Percentiles rank a stretch among this genome's conserved stretches.
phyloP scores from a whole-genome alignment of 805 yeast genomes.

The Saccharomycopsis schoenii region DNA sequence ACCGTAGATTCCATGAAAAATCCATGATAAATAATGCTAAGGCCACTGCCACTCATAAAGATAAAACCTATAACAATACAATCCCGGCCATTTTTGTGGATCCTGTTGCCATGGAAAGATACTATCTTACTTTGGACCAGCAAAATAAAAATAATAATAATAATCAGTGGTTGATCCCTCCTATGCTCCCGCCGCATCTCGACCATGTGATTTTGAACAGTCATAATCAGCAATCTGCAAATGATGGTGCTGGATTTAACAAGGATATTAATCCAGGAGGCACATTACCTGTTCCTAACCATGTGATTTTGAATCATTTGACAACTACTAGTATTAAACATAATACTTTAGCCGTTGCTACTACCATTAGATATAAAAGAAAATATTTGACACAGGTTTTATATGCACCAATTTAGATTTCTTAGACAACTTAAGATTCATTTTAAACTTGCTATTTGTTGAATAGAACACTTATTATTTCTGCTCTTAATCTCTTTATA shows the following conservation, averaged over 20 bases:
- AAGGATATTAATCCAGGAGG: slow-evolving; percentile 19
- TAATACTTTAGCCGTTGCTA: slow-evolving; percentile 87
- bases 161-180: slow-evolving; percentile 72
- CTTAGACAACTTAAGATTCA: too few relatives aligned
- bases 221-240: slow-evolving; percentile 17
- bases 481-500: too few relatives aligned
- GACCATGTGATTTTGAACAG: slow-evolving; percentile 91
- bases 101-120: slow-evolving; percentile 76
- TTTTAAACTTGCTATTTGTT: not conserved
- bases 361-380: slow-evolving; percentile 78
- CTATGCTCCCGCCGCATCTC: slow-evolving; percentile 92
- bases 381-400: slow-evolving; percentile 87
- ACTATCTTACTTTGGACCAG: slow-evolving; percentile 65
- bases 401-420: slow-evolving; percentile 59
- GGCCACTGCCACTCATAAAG: slow-evolving; percentile 22
- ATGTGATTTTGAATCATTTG: slow-evolving; percentile 85
- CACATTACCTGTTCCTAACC: slow-evolving; percentile 65
- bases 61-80: slow-evolving; percentile 41
- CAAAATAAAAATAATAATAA: slow-evolving; percentile 47
- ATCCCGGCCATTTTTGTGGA: slow-evolving; percentile 81
- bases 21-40: slow-evolving; percentile 25
- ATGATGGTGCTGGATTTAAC: slow-evolving; percentile 14
- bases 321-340: slow-evolving; percentile 95
- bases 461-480: not conserved
- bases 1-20: slow-evolving; percentile 64